Conservation (phyloP, 805 yeast genomes). For the Alloascoidea africana region DNA sequence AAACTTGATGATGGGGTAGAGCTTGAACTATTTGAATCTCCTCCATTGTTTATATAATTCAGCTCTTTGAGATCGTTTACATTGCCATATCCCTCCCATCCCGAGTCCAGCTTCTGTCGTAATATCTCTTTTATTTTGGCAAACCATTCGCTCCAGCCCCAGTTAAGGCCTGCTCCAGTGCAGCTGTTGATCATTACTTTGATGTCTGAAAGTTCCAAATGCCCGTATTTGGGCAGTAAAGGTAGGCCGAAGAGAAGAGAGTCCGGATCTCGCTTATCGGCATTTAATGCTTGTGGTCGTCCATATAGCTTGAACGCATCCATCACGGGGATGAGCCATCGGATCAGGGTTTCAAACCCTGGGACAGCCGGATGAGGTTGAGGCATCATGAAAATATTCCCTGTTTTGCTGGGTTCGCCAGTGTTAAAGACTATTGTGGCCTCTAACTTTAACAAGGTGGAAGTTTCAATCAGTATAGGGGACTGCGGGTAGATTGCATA, state of each 20-base stretch:
- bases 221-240: conserved; percentile 47
- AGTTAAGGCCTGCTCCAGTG: not conserved
- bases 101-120: conserved; percentile 1
- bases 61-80: too few relatives aligned
- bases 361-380: conserved; percentile 51
- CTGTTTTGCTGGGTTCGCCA: conserved; percentile 26
- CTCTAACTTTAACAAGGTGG: conserved; percentile 65
- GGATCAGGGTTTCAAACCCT: conserved; percentile 51
- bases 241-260: conserved; percentile 53
- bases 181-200: not conserved
- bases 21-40: too few relatives aligned
- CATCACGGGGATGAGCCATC: conserved; percentile 47
- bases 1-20: too few relatives aligned
- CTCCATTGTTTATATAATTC: too few relatives aligned
- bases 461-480: conserved; percentile 50
- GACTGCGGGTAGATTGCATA: conserved; percentile 74
- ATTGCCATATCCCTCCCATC: conserved; percentile 3
- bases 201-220: conserved; percentile 36
- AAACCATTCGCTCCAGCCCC: conserved; percentile 1
- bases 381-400: conserved; percentile 50
- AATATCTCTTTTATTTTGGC: not conserved
- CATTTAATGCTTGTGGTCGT: conserved; percentile 41
- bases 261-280: conserved; percentile 36
- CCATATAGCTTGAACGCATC: conserved; percentile 55
- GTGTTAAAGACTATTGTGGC: conserved; percentile 38